Evolutionary conservation across 2,329 filamentous ascomycete genomes (phyloP).

Genomic region (Stagonosporopsis tanaceti): DNA sequence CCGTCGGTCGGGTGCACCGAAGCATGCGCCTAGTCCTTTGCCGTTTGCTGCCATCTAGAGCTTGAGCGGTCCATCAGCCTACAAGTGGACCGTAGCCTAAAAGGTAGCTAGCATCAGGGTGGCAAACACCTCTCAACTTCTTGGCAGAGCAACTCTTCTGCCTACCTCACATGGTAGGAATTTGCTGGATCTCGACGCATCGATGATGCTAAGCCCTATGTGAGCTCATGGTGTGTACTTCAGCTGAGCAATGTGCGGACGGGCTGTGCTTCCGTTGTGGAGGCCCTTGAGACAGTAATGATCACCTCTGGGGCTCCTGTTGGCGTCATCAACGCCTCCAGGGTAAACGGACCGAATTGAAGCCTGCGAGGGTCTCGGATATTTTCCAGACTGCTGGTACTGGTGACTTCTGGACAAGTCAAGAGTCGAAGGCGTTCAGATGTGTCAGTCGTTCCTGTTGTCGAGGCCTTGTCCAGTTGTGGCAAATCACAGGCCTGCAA

Average conservation of each 20-base stretch:
- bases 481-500: not conserved
- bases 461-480: not conserved
- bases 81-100: not conserved
- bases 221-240: constrained; percentile 1
- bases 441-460: constrained; percentile 8
- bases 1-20: constrained; percentile 11
- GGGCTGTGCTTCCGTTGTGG: not conserved
- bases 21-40: not conserved
- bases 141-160: not conserved
- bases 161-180: not conserved
- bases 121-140: constrained; percentile 1
- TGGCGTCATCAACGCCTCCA: not conserved
- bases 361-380: not conserved
- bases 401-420: not conserved
- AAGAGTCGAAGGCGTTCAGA: not conserved
- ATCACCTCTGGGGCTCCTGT: constrained; percentile 2
- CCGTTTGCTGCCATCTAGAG: not conserved
- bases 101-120: not conserved
- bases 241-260: not conserved
- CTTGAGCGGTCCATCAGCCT: not conserved
- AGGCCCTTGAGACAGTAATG: constrained; percentile 1
- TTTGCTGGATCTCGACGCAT: constrained; percentile 8
- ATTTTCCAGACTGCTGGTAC: constrained; percentile 4
- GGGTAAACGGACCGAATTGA: constrained; percentile 9
- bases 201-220: not conserved